phyloP scores from a whole-genome alignment of 2,329 filamentous ascomycete species.

The Trichophyton equinum region DNA sequence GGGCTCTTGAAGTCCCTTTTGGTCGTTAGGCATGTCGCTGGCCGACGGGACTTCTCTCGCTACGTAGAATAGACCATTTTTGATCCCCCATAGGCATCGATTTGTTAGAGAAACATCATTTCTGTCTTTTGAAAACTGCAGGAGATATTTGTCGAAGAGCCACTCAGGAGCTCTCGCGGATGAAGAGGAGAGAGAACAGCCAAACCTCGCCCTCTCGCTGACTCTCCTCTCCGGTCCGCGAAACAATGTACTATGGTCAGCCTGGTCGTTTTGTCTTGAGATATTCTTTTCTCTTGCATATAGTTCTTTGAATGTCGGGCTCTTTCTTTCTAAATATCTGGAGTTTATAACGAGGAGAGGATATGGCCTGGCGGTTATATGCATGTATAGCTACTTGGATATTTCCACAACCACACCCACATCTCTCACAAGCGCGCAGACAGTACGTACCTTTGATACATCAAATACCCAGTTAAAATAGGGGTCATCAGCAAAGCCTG shows the following conservation, averaged over 20 bases:
- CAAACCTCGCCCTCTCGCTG: not conserved
- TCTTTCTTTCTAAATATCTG: not conserved
- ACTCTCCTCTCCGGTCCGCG: constrained; percentile 2
- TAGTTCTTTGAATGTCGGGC: not conserved
- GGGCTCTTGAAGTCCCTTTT: constrained; percentile 9
- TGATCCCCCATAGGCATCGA: constrained; percentile 58
- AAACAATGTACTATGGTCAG: not conserved
- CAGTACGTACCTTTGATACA: constrained; percentile 38
- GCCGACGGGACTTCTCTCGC: constrained; percentile 41
- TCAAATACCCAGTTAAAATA: constrained; percentile 57
- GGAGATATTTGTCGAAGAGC: not conserved
- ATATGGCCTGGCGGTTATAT: not conserved
- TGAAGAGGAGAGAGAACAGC: constrained; percentile 1
- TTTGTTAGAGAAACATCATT: constrained; percentile 53
- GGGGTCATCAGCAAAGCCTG: constrained; percentile 54
- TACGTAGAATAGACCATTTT: constrained; percentile 56
- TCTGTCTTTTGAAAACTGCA: constrained; percentile 45
- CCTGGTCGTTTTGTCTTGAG: not conserved
- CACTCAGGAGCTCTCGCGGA: constrained; percentile 1
- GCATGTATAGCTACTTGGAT: not conserved
- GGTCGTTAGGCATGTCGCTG: not conserved
- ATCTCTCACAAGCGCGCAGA: not conserved
- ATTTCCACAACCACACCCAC: not conserved
- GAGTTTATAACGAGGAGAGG: not conserved
- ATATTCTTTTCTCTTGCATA: not conserved